Conservation (phyloP, 495 filamentous ascomycete species). For the Durotheca rogersii region DNA sequence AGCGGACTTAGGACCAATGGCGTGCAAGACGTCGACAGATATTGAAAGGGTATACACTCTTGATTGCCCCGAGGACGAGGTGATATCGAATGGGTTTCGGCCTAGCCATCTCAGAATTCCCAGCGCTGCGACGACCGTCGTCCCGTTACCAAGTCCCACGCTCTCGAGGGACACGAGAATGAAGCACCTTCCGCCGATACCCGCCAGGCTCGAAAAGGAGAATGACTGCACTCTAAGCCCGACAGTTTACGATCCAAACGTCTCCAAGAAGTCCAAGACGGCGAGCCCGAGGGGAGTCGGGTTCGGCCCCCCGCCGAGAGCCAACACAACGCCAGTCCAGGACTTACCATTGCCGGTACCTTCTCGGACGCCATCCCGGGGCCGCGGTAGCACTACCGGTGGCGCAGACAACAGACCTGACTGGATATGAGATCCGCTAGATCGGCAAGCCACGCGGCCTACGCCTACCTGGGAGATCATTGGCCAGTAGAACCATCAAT, state of each 20-base stretch:
- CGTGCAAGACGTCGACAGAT: conserved; percentile 21
- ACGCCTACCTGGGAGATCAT: conserved; percentile 15
- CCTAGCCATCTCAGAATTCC: conserved; percentile 34
- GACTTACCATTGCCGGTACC: background rate
- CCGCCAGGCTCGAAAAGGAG: conserved; percentile 18
- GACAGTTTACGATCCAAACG: conserved; percentile 43
- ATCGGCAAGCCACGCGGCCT: background rate
- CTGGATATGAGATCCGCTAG: conserved; percentile 27
- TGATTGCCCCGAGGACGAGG: conserved; percentile 35
- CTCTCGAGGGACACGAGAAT: conserved; percentile 35
- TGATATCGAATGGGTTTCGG: conserved; percentile 20
- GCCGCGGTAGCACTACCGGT: conserved; percentile 23
- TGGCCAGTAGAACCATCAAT: conserved; percentile 18
- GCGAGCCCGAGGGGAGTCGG: conserved; percentile 49
- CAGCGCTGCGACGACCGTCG: conserved; percentile 4
- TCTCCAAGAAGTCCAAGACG: conserved; percentile 44
- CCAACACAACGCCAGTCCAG: conserved; percentile 30
- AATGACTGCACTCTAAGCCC: conserved; percentile 40
- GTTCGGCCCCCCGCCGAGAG: conserved; percentile 36
- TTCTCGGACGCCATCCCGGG: conserved; percentile 7
- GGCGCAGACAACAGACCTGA: conserved; percentile 21
- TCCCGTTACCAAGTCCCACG: conserved; percentile 8
- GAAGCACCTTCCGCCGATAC: conserved; percentile 41
- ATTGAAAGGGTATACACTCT: conserved; percentile 36
- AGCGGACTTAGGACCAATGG: conserved; percentile 41